These are phyloP conservation scores for Citeromyces matritensis DNA, from an alignment of 805 yeast genomes.

Conservation along the genomic window DNA sequence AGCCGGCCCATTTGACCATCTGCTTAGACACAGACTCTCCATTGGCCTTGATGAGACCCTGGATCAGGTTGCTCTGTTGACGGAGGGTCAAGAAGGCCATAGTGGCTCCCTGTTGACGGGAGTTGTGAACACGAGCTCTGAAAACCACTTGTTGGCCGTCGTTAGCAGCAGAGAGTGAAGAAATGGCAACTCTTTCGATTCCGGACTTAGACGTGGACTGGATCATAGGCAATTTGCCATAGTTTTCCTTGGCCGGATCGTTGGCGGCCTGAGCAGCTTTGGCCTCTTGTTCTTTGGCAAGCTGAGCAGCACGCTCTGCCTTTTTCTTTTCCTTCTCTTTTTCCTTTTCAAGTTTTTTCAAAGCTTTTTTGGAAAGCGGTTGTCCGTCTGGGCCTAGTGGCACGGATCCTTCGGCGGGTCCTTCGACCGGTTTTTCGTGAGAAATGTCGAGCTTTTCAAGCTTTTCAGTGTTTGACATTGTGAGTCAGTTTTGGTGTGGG, in stretches of 20 bases:
- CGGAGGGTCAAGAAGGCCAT: constrained; percentile 83
- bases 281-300: constrained; percentile 77
- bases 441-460: constrained; percentile 10
- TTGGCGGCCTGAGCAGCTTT: constrained; percentile 54
- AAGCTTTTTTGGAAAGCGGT: constrained; percentile 85
- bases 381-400: constrained; percentile 46
- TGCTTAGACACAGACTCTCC: constrained; percentile 69
- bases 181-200: constrained; percentile 42
- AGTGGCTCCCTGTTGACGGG: constrained; percentile 93
- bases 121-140: constrained; percentile 88
- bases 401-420: constrained; percentile 9
- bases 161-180: constrained; percentile 36
- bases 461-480: constrained; percentile 8
- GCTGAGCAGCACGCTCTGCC: constrained; percentile 81
- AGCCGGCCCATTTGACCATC: constrained; percentile 92
- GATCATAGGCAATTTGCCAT: constrained; percentile 81
- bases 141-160: constrained; percentile 71
- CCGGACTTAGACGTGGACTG: constrained; percentile 63
- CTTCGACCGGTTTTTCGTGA: constrained; percentile 6
- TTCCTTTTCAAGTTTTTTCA: constrained; percentile 89
- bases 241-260: constrained; percentile 77
- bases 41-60: constrained; percentile 70
- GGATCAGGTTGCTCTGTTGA: constrained; percentile 75
- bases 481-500: constrained; percentile 12
- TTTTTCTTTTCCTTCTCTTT: constrained; percentile 86